Conservation (phyloP, 148 eudicot species). For the Vaccinium corymbosum region DNA sequence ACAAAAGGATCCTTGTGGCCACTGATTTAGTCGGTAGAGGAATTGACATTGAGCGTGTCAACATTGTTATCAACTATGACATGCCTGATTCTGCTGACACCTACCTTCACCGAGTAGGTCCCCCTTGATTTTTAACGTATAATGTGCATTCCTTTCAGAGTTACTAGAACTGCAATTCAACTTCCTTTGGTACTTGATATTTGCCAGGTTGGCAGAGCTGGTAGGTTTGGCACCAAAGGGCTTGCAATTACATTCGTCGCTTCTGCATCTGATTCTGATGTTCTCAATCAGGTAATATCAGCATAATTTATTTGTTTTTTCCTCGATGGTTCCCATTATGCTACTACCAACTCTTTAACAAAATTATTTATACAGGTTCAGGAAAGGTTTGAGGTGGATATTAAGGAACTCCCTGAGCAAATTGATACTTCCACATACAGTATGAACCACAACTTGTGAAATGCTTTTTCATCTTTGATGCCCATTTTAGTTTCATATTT, state of each 20-base stretch:
- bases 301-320: not conserved
- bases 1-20: constrained; percentile 88
- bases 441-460: constrained; percentile 31
- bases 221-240: constrained; percentile 93
- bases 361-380: constrained; percentile 38
- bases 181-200: not conserved
- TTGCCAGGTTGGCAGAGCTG: constrained; percentile 86
- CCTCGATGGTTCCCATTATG: not conserved
- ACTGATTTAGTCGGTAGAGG: constrained; percentile 98
- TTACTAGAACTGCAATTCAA: not conserved
- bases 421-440: constrained; percentile 94
- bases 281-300: constrained; percentile 67
- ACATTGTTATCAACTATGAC: constrained; percentile 93
- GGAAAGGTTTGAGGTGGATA: constrained; percentile 88
- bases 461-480: not conserved
- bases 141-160: not conserved
- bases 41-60: constrained; percentile 91
- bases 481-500: not conserved
- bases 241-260: constrained; percentile 92
- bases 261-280: constrained; percentile 80
- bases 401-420: constrained; percentile 94
- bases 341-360: not conserved
- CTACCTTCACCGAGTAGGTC: constrained; percentile 70
- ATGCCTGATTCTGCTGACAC: constrained; percentile 99
- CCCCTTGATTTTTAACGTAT: not conserved